Conservation (phyloP, 2,329 filamentous ascomycete species). For the Beauveria australis region DNA sequence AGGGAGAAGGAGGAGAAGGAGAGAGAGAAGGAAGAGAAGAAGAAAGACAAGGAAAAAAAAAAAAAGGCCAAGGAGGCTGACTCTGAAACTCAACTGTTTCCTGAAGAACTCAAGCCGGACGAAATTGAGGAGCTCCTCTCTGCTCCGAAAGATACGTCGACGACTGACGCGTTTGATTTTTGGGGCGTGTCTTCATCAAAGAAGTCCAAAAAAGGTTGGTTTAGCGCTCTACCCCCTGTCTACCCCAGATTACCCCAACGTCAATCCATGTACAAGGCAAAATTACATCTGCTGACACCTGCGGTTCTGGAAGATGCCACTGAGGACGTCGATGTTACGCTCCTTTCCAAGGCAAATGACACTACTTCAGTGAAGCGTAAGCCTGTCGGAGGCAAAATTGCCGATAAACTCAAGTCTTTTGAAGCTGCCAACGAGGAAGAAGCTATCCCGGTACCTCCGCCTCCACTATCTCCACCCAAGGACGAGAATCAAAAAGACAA, state of each 20-base stretch:
- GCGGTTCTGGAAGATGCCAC: constrained; percentile 37
- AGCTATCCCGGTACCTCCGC: constrained; percentile 27
- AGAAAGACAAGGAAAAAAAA: constrained; percentile 19
- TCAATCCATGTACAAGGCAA: constrained; percentile 20
- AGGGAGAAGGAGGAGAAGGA: constrained; percentile 16
- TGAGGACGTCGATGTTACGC: constrained; percentile 31
- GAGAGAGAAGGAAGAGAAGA: constrained; percentile 16
- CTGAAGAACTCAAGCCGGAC: constrained; percentile 30
- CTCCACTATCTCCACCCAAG: constrained; percentile 26
- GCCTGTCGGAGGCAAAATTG: constrained; percentile 42
- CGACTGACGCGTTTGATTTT: constrained; percentile 44
- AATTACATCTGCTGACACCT: constrained; percentile 42
- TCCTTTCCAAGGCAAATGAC: constrained; percentile 27
- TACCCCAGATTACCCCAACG: constrained; percentile 18
- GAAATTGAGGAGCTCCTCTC: constrained; percentile 35
- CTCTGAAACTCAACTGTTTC: constrained; percentile 13
- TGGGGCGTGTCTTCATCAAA: constrained; percentile 42
- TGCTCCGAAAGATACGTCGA: constrained; percentile 22
- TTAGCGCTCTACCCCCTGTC: constrained; percentile 3
- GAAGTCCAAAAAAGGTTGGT: constrained; percentile 36
- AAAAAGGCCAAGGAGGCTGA: constrained; percentile 17
- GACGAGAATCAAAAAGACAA: constrained; percentile 31
- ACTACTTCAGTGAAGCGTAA: constrained; percentile 41
- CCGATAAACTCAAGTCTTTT: constrained; percentile 49
- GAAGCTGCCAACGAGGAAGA: constrained; percentile 36